Evolutionary conservation across 1,139 yeast genomes (phyloP).

Genomic region (Dujonia santamariae): DNA sequence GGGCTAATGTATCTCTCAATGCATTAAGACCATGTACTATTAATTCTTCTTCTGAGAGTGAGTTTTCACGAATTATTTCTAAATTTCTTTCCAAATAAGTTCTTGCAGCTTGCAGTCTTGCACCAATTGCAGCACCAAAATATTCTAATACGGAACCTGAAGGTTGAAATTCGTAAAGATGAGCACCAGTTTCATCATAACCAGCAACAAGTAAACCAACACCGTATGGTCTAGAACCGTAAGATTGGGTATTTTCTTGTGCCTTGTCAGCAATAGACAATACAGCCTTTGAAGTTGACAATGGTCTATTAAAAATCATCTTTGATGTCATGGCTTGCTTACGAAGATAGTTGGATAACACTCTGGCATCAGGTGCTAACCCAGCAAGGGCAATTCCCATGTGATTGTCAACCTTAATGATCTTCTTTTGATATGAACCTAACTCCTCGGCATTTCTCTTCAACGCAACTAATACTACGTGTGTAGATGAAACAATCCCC

Average conservation of each 20-base stretch:
- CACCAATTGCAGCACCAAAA: conserved; percentile 94
- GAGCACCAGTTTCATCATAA: conserved; percentile 91
- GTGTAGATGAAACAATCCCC: conserved; percentile 80
- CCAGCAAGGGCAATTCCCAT: conserved; percentile 96
- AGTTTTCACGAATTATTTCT: conserved; percentile 54
- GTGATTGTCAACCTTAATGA: conserved; percentile 88
- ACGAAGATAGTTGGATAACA: conserved; percentile 81
- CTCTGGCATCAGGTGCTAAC: conserved; percentile 96
- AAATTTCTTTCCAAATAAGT: conserved; percentile 88
- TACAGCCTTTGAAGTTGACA: conserved; percentile 82
- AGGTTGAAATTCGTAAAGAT: conserved; percentile 91
- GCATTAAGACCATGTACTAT: conserved; percentile 89
- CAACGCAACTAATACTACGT: conserved; percentile 89
- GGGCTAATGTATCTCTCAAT: conserved; percentile 87
- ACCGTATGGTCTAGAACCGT: conserved; percentile 97
- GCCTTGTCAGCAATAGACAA: conserved; percentile 92
- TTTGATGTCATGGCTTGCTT: conserved; percentile 89
- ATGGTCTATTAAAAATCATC: conserved; percentile 84
- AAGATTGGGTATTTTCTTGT: conserved; percentile 91
- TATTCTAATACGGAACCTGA: conserved; percentile 92
- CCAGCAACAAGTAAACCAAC: conserved; percentile 94
- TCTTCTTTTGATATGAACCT: conserved; percentile 93
- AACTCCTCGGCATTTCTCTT: conserved; percentile 96
- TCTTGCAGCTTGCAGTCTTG: conserved; percentile 97
- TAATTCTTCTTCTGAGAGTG: conserved; percentile 65